phyloP scores from a whole-genome alignment of 768 basidiomycete genomes.

The Rhizopogon sp. region DNA sequence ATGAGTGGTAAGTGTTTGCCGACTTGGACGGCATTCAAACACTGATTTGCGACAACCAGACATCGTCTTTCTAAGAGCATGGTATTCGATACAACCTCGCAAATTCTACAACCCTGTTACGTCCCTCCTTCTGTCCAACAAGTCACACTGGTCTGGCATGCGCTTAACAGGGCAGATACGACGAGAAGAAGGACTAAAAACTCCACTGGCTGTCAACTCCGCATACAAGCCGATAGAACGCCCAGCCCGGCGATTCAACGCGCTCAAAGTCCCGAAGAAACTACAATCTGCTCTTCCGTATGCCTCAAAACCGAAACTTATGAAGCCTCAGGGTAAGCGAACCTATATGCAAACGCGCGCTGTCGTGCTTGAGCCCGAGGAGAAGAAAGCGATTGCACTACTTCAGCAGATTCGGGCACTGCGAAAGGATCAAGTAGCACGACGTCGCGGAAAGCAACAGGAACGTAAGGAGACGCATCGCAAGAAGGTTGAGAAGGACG shows the following conservation, averaged over 20 bases:
- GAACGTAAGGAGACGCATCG: conserved; percentile 62
- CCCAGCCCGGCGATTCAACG: conserved; percentile 80
- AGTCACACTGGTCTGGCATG: conserved; percentile 89
- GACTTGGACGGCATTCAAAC: not conserved
- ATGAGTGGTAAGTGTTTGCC: conserved; percentile 72
- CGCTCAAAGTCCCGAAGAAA: conserved; percentile 81
- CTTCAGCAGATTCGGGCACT: conserved; percentile 92
- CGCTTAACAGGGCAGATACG: conserved; percentile 91
- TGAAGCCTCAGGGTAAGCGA: conserved; percentile 62
- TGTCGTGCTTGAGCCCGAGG: conserved; percentile 92
- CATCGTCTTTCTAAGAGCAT: conserved; percentile 91
- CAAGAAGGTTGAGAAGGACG: conserved; percentile 73
- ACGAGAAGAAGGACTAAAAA: conserved; percentile 77
- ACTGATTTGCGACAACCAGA: conserved; percentile 41
- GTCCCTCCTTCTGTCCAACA: conserved; percentile 79
- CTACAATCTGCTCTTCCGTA: conserved; percentile 90
- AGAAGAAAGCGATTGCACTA: conserved; percentile 86
- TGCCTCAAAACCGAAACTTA: conserved; percentile 85
- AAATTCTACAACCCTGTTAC: conserved; percentile 97
- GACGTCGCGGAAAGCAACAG: conserved; percentile 83
- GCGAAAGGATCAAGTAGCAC: conserved; percentile 78
- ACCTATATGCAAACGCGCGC: conserved; percentile 96
- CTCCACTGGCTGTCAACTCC: conserved; percentile 79
- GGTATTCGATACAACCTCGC: conserved; percentile 94
- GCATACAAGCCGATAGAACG: conserved; percentile 84